These are phyloP conservation scores for Aspergillus niger DNA, from an alignment of 2,329 filamentous ascomycete species.

Conservation along the genomic window DNA sequence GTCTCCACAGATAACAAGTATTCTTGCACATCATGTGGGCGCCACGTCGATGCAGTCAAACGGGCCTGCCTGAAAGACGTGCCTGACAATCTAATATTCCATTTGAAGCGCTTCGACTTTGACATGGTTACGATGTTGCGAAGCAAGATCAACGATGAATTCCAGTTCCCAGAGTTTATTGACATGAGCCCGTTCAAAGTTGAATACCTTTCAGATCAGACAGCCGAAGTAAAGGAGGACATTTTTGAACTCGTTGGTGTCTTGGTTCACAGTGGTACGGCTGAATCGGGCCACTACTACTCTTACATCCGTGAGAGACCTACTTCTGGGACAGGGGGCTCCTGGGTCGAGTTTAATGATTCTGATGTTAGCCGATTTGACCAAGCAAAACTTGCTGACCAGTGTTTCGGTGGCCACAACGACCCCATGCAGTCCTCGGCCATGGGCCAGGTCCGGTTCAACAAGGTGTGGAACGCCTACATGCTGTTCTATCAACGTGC, in stretches of 20 bases:
- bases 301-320: conserved; percentile 87
- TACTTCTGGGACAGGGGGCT: conserved; percentile 46
- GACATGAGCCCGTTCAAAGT: conserved; percentile 90
- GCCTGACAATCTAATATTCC: conserved; percentile 92
- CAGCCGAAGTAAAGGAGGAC: conserved; percentile 63
- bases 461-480: conserved; percentile 83
- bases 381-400: conserved; percentile 67
- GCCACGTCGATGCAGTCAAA: conserved; percentile 90
- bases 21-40: conserved; percentile 87
- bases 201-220: conserved; percentile 71
- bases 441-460: conserved; percentile 52
- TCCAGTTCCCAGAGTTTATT: conserved; percentile 79
- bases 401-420: conserved; percentile 77
- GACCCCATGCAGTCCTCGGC: conserved; percentile 52
- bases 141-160: conserved; percentile 94
- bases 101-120: conserved; percentile 68
- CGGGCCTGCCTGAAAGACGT: conserved; percentile 88
- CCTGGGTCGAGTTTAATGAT: conserved; percentile 95
- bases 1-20: conserved; percentile 80
- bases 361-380: conserved; percentile 78
- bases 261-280: conserved; percentile 87
- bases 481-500: conserved; percentile 96
- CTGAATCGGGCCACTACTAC: conserved; percentile 95
- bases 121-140: conserved; percentile 68
- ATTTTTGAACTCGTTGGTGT: conserved; percentile 93